These are phyloP conservation scores for Priceomyces melissophilus DNA, from an alignment of 805 yeast species.

Conservation along the genomic window DNA sequence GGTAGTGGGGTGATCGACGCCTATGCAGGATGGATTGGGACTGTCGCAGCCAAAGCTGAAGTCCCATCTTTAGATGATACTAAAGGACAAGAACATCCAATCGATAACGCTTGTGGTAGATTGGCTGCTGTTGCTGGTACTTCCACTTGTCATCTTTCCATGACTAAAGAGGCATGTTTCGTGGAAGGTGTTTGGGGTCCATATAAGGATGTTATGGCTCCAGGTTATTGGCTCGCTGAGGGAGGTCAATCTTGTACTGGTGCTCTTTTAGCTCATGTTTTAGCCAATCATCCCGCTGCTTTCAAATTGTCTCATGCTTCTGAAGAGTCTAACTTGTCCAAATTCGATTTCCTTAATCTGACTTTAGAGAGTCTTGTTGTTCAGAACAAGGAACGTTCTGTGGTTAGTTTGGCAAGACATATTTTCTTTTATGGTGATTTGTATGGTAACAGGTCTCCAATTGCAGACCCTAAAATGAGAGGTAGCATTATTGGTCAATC, in stretches of 20 bases:
- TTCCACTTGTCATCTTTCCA: constrained; percentile 91
- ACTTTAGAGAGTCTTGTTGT: constrained; percentile 63
- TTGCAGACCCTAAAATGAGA: constrained; percentile 91
- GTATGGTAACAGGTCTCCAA: constrained; percentile 97
- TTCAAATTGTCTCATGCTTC: constrained; percentile 65
- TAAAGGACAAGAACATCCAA: constrained; percentile 34
- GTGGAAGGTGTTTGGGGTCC: constrained; percentile 99
- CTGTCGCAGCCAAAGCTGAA: constrained; percentile 88
- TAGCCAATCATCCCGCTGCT: constrained; percentile 86
- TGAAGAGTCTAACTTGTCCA: constrained; percentile 64
- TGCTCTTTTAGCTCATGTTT: constrained; percentile 82
- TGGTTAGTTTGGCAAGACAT: constrained; percentile 78
- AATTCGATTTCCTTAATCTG: constrained; percentile 79
- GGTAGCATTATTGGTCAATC: constrained; percentile 90
- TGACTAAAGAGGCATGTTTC: constrained; percentile 80
- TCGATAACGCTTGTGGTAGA: constrained; percentile 71
- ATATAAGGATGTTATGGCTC: constrained; percentile 88
- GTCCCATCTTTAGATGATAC: constrained; percentile 50
- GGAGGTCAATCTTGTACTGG: constrained; percentile 99
- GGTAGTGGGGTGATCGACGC: constrained; percentile 98
- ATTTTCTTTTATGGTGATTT: constrained; percentile 92
- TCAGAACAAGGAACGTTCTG: constrained; percentile 60
- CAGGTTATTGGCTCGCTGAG: constrained; percentile 91
- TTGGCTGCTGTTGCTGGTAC: constrained; percentile 99
- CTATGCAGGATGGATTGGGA: constrained; percentile 98